Base-by-base conservation (phyloP, 116 monocot genomes). In the Iris pallida region DNA sequence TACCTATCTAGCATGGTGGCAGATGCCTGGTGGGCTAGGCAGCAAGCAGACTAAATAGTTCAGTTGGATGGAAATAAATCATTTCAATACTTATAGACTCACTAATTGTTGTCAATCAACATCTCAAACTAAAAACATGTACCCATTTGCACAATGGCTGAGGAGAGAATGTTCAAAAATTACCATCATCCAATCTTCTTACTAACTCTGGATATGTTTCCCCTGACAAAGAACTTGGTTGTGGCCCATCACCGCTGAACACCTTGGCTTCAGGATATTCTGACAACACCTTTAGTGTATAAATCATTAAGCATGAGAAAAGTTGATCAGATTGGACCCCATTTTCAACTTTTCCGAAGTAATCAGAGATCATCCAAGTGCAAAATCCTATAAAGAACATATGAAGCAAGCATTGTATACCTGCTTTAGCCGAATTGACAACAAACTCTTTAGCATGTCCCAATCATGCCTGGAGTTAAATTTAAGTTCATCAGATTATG, bases 131-230 rank as follows among this genome's bases (percentile, higher is more conserved):
- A 30, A 30, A 30, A 30, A 30, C 30, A 30, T 30, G 30, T 30
- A 30, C 30, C 30, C 30, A 30, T 0, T 30, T 30, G 30, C 30
- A 30, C 30, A 30, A 30, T 30, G 30, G 18, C 18, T 43, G 61
- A 43, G 15, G 44, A 51, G 49, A 9, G 60, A 40, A 14, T 40
- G 61, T 30, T 17, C 30, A 67, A 13, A 45, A 74, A 65, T 65
- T 86, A 91, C 95, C 95, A 86, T 83, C 95, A 82, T 88, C 80
- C 64, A 95, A 82, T 75, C 86, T 76, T 71, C 45, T 81, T 57
- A 80, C 82, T 16, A 91, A 72, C 53, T 90, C 95, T 57, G 61
- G 7, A 68, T 84, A 94, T 73, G 82, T 76, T 70, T 94, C 90
- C 3, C 81, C 83, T 1, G 73, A 68, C 40, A 90, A 78, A 65